Percentiles rank a stretch among this genome's conserved stretches.
Conservation (phyloP, 306 rosid species). For the Glycine tomentella region DNA sequence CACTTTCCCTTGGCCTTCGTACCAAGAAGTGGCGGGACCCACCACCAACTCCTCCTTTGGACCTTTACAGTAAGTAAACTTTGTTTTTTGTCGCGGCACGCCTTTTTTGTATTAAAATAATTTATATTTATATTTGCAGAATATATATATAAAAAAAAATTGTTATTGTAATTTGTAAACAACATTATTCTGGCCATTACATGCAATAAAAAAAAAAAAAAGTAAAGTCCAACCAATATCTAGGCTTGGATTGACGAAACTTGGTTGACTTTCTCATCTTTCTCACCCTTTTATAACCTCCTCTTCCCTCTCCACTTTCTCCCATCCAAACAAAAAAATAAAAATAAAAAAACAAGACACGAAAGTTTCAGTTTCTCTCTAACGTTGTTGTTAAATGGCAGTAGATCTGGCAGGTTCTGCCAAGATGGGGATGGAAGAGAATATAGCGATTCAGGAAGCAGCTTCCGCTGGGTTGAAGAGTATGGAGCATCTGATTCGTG, state of each 20-base stretch:
- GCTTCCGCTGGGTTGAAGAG: conserved; percentile 76
- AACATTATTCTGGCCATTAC: too few relatives aligned
- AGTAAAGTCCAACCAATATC: conserved; percentile 56
- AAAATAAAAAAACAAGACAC: too few relatives aligned
- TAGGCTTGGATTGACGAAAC: conserved; percentile 54
- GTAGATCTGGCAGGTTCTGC: conserved; percentile 5
- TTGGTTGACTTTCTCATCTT: conserved; percentile 61
- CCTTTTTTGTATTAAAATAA: background rate
- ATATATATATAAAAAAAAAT: background rate
- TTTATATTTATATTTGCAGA: background rate
- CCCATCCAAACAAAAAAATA: background rate
- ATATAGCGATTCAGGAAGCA: conserved; percentile 70
- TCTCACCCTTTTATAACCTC: conserved; percentile 45
- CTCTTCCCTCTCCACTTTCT: background rate
- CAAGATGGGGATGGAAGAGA: conserved; percentile 52
- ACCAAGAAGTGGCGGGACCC: conserved; percentile 47
- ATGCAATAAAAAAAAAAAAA: background rate
- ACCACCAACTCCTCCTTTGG: conserved; percentile 40
- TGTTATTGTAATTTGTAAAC: background rate
- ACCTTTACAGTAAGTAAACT: conserved; percentile 40
- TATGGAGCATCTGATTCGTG: conserved; percentile 70
- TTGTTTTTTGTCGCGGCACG: conserved; percentile 42
- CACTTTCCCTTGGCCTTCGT: background rate
- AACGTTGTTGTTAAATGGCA: background rate
- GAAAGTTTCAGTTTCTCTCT: too few relatives aligned